phyloP scores from a whole-genome alignment of 345 rosid genomes.

The Pelargonium nanum region DNA sequence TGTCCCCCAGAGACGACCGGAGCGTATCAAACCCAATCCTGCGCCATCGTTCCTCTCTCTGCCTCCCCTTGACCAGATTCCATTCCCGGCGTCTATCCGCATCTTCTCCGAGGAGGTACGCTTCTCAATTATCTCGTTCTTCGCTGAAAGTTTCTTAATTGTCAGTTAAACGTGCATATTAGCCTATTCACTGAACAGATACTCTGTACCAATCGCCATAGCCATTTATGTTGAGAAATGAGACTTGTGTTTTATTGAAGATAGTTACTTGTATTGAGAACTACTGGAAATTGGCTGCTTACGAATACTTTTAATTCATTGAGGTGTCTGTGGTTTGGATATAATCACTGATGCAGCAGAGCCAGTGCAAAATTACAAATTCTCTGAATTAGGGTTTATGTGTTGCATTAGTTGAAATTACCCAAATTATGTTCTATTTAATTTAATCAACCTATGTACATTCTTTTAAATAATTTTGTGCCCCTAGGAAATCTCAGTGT shows the following conservation, averaged over 20 bases:
- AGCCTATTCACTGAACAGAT: background rate
- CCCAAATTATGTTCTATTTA: background rate
- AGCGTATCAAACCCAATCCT: background rate
- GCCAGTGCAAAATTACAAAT: background rate
- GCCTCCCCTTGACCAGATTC: conserved; percentile 5
- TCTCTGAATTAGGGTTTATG: background rate
- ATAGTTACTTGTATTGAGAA: background rate
- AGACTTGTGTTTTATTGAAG: background rate
- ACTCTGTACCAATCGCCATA: background rate
- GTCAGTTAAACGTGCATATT: background rate
- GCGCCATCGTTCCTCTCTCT: background rate
- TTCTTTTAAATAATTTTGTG: no score
- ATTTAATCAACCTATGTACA: background rate
- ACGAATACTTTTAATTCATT: background rate
- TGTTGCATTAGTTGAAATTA: background rate
- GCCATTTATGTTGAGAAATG: background rate
- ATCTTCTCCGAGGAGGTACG: conserved; percentile 9
- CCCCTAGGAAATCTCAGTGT: no score
- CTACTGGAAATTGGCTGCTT: background rate
- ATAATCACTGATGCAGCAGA: background rate
- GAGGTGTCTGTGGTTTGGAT: background rate
- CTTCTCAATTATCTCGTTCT: background rate
- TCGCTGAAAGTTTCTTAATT: background rate
- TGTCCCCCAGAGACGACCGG: conserved; percentile 4
- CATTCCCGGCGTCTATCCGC: conserved; percentile 7